phyloP scores from a whole-genome alignment of 106 monocot genomes.

The Dendrobium catenatum region DNA sequence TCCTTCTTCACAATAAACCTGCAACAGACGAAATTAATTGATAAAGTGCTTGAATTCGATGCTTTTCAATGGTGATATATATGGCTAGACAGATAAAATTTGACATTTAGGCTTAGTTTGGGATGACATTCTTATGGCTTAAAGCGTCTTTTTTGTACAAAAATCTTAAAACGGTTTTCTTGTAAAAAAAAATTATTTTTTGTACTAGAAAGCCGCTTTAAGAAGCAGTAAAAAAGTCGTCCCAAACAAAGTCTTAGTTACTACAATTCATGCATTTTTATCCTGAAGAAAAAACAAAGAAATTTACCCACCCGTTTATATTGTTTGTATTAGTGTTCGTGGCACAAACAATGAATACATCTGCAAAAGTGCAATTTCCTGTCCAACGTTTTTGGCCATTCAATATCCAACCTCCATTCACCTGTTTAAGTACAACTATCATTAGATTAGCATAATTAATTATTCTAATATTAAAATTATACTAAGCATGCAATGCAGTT shows the following conservation, averaged over 20 bases:
- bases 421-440: constrained; percentile 22
- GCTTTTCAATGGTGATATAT: not conserved
- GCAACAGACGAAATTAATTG: not conserved
- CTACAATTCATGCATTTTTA: no score
- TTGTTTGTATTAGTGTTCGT: constrained; percentile 53
- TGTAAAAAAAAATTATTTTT: no score
- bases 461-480: no score
- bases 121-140: no score
- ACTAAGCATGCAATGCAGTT: no score
- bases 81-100: not conserved
- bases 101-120: no score
- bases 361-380: constrained; percentile 80
- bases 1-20: constrained; percentile 82
- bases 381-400: constrained; percentile 86
- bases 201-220: no score
- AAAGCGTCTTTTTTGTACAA: no score
- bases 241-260: no score
- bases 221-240: no score
- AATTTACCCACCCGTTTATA: constrained; percentile 55
- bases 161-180: no score
- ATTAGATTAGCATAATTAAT: no score
- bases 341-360: constrained; percentile 68
- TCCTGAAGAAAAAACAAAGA: not conserved
- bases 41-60: not conserved
- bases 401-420: constrained; percentile 67